Evolutionary conservation across 371 early-diverging fungal genomes (phyloP), one percentile per base, ranked within the genome.

Genomic region (Syncephalastrum racemosum): DNA sequence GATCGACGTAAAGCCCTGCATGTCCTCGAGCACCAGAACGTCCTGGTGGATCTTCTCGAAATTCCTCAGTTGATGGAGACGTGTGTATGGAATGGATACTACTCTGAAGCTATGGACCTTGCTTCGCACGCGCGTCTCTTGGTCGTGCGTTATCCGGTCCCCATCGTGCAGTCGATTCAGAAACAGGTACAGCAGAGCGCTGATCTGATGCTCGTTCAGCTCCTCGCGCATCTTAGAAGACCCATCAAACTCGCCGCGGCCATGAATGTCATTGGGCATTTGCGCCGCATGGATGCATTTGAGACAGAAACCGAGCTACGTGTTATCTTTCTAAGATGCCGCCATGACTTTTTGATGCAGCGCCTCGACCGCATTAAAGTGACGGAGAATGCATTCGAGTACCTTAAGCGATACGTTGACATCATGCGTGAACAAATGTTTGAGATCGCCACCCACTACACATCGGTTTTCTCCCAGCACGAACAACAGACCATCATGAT

Each of bases 61-160:
- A 90, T 92, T 31, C 94, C 94, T 4, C 81, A 87, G 54, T 66
- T 93, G 47, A 84, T 91, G 82, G 90, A 93, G 54, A 90, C 89
- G 0, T 89, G 91, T 66, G 87, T 92, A 18, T 78, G 89, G 62
- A 87, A 89, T 45, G 91, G 90, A 0, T 88, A 90, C 52, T 92
- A 91, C 54, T 86, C 89, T 31, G 94, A 93, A 55, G 94, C 91
- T 0, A 85, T 93, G 77, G 91, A 92, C 56, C 64, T 93, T 23
- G 82, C 87, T n/a, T 73, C 83, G 3, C 88, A 90, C 70, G 89
- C 90, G 4, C 79, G 82, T 4, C 70, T 90, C 8, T 64, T 93
- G 44, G 62, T 72, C 2, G 58, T 83, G 13, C 67, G 86, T 24
- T 82, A 90, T 64, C 75, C 80, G 6, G 67, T 88, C 16, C 69